Base-by-base conservation (phyloP, 2,329 filamentous ascomycete species). In the Arthrobotrys iridis region DNA sequence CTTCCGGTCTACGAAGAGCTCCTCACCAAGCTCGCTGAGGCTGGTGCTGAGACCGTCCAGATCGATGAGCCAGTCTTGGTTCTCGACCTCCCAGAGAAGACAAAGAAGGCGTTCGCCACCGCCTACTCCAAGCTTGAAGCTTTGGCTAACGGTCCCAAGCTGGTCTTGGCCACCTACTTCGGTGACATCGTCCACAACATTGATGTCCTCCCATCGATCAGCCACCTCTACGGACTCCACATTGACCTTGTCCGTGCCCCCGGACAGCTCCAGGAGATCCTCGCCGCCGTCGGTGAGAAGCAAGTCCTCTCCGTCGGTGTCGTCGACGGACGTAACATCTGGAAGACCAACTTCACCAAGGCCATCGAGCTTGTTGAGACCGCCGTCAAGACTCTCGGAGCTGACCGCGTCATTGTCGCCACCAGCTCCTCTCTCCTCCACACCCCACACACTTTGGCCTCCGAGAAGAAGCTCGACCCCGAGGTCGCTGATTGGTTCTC, bases 121-220 rank as follows among this genome's bases (percentile, higher is more conserved):
- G 89, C 93, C 73, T 99, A 99, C 82, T 91, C 96, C 88, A 93
- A 93, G 86, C 87, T 99, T 77, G 84, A 82, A 76, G 78, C 79
- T 74, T 87, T 88, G 80, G 85, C 85, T 81, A 87, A 93, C 74
- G 92, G 91, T 82, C 94, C 95, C 82, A 90, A 94, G 84, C 85
- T 98, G 73, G 88, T 95, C 81, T 88, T 99, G 81, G 91, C 95
- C 83, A 98, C 95, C 82, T 99, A 98, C 89, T 99, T 99, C 82
- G 95, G 95, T 86, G 95, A 99, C 84, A 93, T 99, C 79, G 93
- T 98, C 81, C 95, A 99, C 91, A 99, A 99, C 90, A 89, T 97
- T 80, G 93, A 97, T 82, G 89, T 93, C 79, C 85, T 99, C 81
- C 88, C 92, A 82, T 88, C 90, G 83, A 83, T 90, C 78, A 84